These are phyloP conservation scores for Petrea volubilis DNA, from an alignment of 257 asterid genomes.

Conservation along the genomic window DNA sequence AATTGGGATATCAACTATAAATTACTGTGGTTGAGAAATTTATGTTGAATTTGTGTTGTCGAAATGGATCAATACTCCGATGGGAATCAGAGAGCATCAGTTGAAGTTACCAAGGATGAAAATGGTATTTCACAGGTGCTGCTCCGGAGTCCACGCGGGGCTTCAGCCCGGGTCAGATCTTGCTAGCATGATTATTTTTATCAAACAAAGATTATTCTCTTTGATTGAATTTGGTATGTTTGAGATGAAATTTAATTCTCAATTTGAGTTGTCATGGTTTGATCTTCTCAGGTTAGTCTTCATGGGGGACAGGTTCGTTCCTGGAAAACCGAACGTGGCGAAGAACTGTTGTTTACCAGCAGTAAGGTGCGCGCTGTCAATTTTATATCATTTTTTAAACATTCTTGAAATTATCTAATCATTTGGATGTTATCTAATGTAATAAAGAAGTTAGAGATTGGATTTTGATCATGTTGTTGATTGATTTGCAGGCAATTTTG, in stretches of 20 bases:
- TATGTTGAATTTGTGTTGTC: conserved; percentile 29
- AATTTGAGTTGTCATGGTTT: background rate
- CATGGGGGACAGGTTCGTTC: conserved; percentile 97
- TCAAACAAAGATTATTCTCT: background rate
- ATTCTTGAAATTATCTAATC: background rate
- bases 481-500: conserved; percentile 56
- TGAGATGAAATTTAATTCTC: background rate
- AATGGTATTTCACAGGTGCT: conserved; percentile 58
- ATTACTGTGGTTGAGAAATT: conserved; percentile 7
- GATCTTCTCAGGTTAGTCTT: conserved; percentile 64
- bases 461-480: background rate
- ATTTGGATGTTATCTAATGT: background rate
- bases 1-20: conserved; percentile 17
- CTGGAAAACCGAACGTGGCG: conserved; percentile 72
- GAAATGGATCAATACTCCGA: conserved; percentile 61
- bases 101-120: conserved; percentile 61
- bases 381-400: background rate
- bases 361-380: conserved; percentile 58
- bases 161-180: conserved; percentile 68
- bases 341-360: conserved; percentile 74
- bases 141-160: conserved; percentile 70
- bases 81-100: conserved; percentile 39
- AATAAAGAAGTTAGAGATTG: background rate
- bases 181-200: conserved; percentile 1
- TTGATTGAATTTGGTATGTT: background rate